Conservation (phyloP, 768 basidiomycete species). For the Sporobolomyces pararoseus region DNA sequence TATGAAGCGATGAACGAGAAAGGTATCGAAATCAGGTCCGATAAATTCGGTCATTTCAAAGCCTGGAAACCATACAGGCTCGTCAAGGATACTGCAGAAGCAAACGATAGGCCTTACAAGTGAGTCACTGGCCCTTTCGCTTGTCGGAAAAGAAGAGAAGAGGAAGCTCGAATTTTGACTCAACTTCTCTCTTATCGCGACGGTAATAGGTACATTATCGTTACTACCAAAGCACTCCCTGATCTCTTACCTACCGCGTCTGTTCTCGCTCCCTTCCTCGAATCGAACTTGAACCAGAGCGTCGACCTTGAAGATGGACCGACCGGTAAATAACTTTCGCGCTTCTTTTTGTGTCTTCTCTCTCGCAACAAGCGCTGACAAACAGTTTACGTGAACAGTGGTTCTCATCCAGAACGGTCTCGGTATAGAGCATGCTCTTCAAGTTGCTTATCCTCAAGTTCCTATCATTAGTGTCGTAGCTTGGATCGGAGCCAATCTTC, state of each 20-base stretch:
- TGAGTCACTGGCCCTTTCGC: conserved; percentile 50
- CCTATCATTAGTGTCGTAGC: conserved; percentile 34
- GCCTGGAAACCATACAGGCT: conserved; percentile 65
- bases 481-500: conserved; percentile 41
- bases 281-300: conserved; percentile 52
- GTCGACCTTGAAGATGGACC: conserved; percentile 52
- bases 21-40: conserved; percentile 60
- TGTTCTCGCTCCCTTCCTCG: conserved; percentile 60
- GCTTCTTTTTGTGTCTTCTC: too few relatives aligned
- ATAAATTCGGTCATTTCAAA: conserved; percentile 59
- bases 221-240: conserved; percentile 69
- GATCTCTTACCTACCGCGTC: conserved; percentile 60
- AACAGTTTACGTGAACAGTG: too few relatives aligned
- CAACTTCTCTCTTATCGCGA: too few relatives aligned
- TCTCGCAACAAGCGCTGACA: too few relatives aligned
- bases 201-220: conserved; percentile 49
- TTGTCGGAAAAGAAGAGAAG: too few relatives aligned
- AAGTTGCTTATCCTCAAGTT: conserved; percentile 21
- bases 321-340: conserved; percentile 61
- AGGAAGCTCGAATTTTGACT: not conserved
- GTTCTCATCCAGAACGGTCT: conserved; percentile 61
- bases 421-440: conserved; percentile 36
- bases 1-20: conserved; percentile 58
- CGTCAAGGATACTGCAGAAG: conserved; percentile 59
- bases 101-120: conserved; percentile 61